Evolutionary conservation across 2,329 filamentous ascomycete genomes (phyloP).

Genomic region (Hypoxylon sp.): DNA sequence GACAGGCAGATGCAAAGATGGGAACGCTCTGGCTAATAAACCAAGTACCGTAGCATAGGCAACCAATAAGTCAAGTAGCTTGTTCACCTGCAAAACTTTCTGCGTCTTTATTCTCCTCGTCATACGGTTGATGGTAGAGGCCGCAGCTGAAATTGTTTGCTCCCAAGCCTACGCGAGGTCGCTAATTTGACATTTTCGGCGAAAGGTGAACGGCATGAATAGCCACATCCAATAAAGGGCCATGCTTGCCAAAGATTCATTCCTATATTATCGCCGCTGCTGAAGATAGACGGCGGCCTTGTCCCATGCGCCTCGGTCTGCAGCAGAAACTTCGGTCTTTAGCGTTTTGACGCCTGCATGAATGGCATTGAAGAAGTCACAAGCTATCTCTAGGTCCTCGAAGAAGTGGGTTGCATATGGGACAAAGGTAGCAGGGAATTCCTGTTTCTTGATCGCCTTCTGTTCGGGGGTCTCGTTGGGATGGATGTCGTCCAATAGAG

Average conservation of each 20-base stretch:
- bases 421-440: conserved; percentile 69
- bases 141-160: neutral
- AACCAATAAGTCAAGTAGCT: conserved; percentile 19
- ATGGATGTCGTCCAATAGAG: conserved; percentile 80
- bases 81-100: conserved; percentile 11
- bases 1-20: conserved; percentile 8
- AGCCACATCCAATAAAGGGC: neutral
- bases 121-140: neutral
- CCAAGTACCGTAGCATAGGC: conserved; percentile 29
- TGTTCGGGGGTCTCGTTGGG: conserved; percentile 67
- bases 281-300: conserved; percentile 69
- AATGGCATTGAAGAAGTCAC: conserved; percentile 71
- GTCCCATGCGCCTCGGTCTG: conserved; percentile 68
- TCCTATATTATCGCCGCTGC: conserved; percentile 48
- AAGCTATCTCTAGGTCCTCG: conserved; percentile 72
- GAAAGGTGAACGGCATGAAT: neutral
- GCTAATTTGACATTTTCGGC: neutral
- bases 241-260: neutral
- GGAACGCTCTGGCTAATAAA: conserved; percentile 17
- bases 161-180: neutral
- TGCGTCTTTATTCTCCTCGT: neutral
- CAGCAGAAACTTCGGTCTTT: conserved; percentile 61
- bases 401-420: conserved; percentile 70
- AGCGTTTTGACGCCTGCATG: conserved; percentile 70
- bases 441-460: conserved; percentile 61